These are phyloP conservation scores for Sedum album DNA, from an alignment of 164 flowering plant species.

Conservation along the genomic window DNA sequence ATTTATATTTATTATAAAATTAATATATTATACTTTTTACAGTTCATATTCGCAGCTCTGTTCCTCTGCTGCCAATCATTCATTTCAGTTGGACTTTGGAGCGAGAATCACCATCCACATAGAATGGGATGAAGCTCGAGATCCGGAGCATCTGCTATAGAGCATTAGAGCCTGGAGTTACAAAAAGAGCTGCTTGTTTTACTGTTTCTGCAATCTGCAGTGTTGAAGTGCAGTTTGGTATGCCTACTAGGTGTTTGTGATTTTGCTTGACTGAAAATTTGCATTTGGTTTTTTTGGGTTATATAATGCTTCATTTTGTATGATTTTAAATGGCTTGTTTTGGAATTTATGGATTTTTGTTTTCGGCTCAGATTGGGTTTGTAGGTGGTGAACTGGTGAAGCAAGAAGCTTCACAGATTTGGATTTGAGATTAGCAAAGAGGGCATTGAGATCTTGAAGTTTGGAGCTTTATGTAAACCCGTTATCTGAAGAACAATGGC, in stretches of 20 bases:
- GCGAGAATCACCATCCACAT: not conserved
- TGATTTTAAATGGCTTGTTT: not conserved
- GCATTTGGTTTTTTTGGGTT: too few species aligned
- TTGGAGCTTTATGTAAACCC: not conserved
- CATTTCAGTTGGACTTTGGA: not conserved
- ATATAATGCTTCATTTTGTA: too few species aligned
- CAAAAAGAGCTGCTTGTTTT: not conserved
- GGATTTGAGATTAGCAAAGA: not conserved
- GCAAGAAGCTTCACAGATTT: not conserved
- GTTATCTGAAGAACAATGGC: constrained; percentile 2
- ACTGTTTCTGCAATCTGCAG: not conserved
- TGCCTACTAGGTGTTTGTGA: not conserved
- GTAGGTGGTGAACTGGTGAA: not conserved
- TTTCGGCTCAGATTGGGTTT: not conserved
- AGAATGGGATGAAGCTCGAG: not conserved
- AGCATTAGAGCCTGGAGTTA: not conserved
- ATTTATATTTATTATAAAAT: not conserved
- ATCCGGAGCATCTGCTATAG: not conserved
- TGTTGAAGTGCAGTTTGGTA: not conserved
- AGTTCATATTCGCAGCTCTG: not conserved
- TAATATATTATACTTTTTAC: not conserved
- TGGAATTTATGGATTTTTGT: not conserved
- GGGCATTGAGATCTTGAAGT: not conserved
- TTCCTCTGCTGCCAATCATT: not conserved
- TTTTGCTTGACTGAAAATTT: not conserved